Base-by-base conservation (phyloP, 345 rosid genomes). In the Hibiscus syriacus region DNA sequence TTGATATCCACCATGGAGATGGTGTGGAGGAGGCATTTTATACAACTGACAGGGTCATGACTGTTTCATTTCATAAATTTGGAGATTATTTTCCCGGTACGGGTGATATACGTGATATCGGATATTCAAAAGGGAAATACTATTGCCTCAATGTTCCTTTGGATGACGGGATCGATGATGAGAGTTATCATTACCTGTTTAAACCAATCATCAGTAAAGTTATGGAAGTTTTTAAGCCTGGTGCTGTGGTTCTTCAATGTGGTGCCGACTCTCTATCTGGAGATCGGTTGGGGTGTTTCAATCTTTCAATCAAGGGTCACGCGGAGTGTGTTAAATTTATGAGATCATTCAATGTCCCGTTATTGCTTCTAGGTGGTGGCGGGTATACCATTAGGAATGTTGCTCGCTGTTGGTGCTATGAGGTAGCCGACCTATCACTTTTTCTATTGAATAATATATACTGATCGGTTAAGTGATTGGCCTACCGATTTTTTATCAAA, bases 351-450 rank as follows among this genome's bases (percentile, higher is more conserved):
- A 89, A 87, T 73, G 86, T 85, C 63, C 96, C 90, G 16, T 67
- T 83, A 6, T 75, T 82, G 71, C 80, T 87, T 17, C 62, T 89
- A 54, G 96, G 90, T 20, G 96, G 92, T 39, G 90, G 90, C 30
- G 92, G 88, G 52, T 89, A 85, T 76, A 85, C 92, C 19, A 83
- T 87, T 76, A 78, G 90, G 52, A 86, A 85, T 77, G 92, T 87
- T 53, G 88, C 96, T 62, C 89, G 92, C 3, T 86, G 90, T 78
- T 83, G 90, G 90, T 85, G 90, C 79, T 87, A 85, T 69, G 88
- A 87, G 89, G 86, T 80, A 78, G 27, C 13, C 64, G 20, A 32
- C 39, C 48, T 53, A 14, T 67, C 19, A 46, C 11, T 3, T 10
- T 46, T 57, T 22, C 10, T n/a, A 55, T 39, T 55, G 12, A 26